Conservation (phyloP, 768 basidiomycete species). For the Hysterangium stoloniferum region DNA sequence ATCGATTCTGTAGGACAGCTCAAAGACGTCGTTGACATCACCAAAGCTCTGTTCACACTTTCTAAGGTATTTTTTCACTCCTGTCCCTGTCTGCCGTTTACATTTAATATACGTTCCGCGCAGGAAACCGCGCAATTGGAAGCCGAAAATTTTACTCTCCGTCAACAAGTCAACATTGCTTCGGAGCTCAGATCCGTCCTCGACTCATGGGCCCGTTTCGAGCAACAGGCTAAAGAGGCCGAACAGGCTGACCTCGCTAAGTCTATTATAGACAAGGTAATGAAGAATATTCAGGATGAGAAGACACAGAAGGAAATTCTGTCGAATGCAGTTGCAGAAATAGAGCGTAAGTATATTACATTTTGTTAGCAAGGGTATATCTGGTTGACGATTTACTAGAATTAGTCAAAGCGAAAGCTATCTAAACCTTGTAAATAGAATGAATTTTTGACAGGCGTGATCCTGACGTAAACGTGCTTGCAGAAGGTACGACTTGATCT, state of each 20-base stretch:
- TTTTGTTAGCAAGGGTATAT: neutral
- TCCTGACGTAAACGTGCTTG: too few species aligned
- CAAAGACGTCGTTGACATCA: constrained; percentile 92
- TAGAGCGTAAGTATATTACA: constrained; percentile 70
- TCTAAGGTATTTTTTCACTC: constrained; percentile 68
- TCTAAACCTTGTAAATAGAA: constrained; percentile 40
- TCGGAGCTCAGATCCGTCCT: constrained; percentile 89
- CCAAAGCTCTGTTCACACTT: constrained; percentile 81
- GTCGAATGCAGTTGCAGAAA: constrained; percentile 68
- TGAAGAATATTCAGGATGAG: constrained; percentile 75
- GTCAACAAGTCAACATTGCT: constrained; percentile 81
- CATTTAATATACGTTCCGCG: neutral
- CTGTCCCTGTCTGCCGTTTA: neutral
- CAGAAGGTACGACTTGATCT: too few species aligned
- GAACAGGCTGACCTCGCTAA: constrained; percentile 91
- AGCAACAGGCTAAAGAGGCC: constrained; percentile 93
- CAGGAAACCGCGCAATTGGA: constrained; percentile 92
- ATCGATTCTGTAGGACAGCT: constrained; percentile 88
- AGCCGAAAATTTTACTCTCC: constrained; percentile 80
- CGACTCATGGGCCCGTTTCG: constrained; percentile 97
- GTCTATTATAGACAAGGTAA: constrained; percentile 82
- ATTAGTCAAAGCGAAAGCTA: constrained; percentile 86
- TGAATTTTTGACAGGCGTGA: too few species aligned
- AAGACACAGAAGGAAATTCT: constrained; percentile 86
- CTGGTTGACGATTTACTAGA: constrained; percentile 34